Evolutionary conservation across 75 land plant species (phyloP), one percentile per base, ranked within the genome.

Genomic region (Isoetes taiwanensis): DNA sequence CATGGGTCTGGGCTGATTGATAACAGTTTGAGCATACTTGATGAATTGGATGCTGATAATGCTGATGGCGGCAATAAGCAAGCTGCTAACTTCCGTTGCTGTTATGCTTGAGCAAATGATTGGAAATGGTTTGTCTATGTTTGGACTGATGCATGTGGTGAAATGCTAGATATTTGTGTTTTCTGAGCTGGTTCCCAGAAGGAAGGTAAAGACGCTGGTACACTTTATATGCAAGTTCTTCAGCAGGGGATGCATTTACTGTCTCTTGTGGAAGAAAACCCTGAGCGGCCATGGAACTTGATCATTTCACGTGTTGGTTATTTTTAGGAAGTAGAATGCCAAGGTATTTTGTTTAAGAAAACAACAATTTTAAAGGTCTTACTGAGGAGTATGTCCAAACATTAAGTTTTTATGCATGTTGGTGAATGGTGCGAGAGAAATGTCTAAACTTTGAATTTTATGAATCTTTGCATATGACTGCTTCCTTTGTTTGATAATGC

Each of bases 81-180:
- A 66, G 35, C 60, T 24, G 68, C 90, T 6, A 77, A 79, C 61
- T 74, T 93, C 25, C 98, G 87, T 64, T 93, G 98, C 48, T 93
- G 83, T 56, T 93, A 93, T 71, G 80, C 80, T 14, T 93, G 98
- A 95, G 81, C 98, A 37, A 90, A 84, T 62, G 88, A 93, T 70
- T 84, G 96, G 98, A 78, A 86, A 27, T 93, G 98, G 98, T 59
- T 93, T 41, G 71, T 93, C 12, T 83, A 83, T 54, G 83, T 87
- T n/a, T 93, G 98, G 98, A 93, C 95, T 28, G 98, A 93, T 60
- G 76, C 96, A 19, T 68, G 88, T 41, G 98, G 98, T 32, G 94
- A 93, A 63, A 68, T 93, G 58, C 77, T 93, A 25, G 95, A 93
- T 63, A 72, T 78, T 48, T 71, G 75, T 41, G 71, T 84, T 21